Evolutionary conservation across 306 rosid species (phyloP).

Genomic region (Cucurbita moschata): DNA sequence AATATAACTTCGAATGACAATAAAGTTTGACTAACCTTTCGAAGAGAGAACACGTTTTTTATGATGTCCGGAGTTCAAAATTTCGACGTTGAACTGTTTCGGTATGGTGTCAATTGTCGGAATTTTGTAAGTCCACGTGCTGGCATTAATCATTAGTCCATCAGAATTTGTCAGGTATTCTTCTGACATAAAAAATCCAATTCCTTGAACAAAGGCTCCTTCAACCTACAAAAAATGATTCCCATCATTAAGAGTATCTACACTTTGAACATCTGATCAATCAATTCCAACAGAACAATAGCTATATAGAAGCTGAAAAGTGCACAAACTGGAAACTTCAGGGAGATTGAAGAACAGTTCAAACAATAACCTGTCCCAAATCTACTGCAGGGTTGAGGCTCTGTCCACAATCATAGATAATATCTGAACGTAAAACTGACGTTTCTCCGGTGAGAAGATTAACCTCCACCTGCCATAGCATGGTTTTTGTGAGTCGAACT

Average conservation of each 20-base stretch:
- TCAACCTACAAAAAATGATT: conserved; percentile 49
- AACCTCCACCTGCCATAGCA: conserved; percentile 63
- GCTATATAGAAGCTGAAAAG: not conserved
- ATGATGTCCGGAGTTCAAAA: conserved; percentile 68
- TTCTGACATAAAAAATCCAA: conserved; percentile 89
- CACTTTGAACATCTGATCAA: not conserved
- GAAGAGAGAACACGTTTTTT: conserved; percentile 71
- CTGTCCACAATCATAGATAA: conserved; percentile 86
- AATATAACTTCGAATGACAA: not conserved
- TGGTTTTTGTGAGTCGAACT: not conserved
- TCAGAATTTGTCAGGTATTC: conserved; percentile 46
- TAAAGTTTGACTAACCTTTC: conserved; percentile 37
- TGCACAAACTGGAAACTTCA: not conserved
- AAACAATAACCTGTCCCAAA: conserved; percentile 71
- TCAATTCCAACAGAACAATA: not conserved
- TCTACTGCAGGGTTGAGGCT: conserved; percentile 97
- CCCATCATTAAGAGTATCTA: not conserved
- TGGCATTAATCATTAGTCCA: conserved; percentile 51
- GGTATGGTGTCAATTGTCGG: conserved; percentile 85
- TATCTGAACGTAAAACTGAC: conserved; percentile 55
- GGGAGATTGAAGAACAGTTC: not conserved
- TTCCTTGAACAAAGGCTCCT: conserved; percentile 92
- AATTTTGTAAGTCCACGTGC: conserved; percentile 86
- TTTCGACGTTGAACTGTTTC: conserved; percentile 60
- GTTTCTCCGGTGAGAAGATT: conserved; percentile 76